Base-by-base conservation (phyloP, 2,329 filamentous ascomycete species). In the Pseudocercospora ulei region DNA sequence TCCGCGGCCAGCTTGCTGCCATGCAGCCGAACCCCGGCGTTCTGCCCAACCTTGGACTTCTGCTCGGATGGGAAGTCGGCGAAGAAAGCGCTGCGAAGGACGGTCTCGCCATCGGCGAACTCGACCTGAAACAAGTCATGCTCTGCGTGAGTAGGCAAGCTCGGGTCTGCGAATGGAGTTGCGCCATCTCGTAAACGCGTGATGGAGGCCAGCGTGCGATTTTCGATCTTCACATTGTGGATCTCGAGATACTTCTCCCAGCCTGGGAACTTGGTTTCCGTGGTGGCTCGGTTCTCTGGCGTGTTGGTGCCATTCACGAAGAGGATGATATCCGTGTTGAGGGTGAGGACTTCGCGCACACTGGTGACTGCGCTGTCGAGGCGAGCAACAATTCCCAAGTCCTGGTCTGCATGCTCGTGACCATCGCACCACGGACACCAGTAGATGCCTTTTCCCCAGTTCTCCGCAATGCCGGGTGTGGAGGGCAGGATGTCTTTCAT, bases 351-450 rank as follows among this genome's bases (percentile, higher is more conserved):
- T 24, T 45, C 43, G 14, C 39, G 39, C 1, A 35, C 28, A 12
- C 30, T 41, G 3, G 34, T 42, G 12, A 36, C 43, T 16, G 34
- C 39, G n/a, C 28, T 29, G 11, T 37, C 29, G 8, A 45, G 39
- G 11, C 19, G 17, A 9, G 31, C 43, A 5, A 48, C 22, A 26
- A 48, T 40, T 5, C 39, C 46, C 5, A 45, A 17, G 5, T 26
- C 11, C 11, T 46, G 43, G 18, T 46, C 39, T 20, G 20, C 43
- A 22, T 46, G 46, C 20, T 48, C 43, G 37, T 44, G 44, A n/a
- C 51, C 50, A 17, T 53, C 50, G 31, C 50, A 52, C 37, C 49
- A 50, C 3, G 45, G 43, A 37, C 50, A 53, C 41, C 51, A 48
- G 26, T 51, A 54, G 24, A 53, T 52, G 18, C 44, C 46, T n/a